phyloP scores from a whole-genome alignment of 805 yeast genomes.

The Gaillardinia entomophila region DNA sequence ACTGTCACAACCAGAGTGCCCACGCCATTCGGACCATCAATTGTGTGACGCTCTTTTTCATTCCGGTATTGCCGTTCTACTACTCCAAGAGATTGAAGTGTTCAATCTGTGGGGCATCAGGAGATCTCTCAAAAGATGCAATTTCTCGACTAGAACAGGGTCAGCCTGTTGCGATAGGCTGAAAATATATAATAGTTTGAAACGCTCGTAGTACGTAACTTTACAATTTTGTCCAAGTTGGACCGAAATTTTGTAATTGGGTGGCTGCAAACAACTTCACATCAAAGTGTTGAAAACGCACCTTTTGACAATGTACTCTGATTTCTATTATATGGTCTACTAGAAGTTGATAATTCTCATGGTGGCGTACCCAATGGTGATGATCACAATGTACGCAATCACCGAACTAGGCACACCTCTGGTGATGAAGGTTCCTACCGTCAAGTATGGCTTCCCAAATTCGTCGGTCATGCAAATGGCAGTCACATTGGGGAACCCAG shows the following conservation, averaged over 20 bases:
- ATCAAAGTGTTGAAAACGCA: no score
- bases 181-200: no score
- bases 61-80: conserved; percentile 50
- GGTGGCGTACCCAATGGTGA: conserved; percentile 72
- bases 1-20: conserved; percentile 54
- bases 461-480: conserved; percentile 94
- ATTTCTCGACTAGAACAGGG: conserved; percentile 7
- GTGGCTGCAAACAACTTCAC: no score
- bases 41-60: conserved; percentile 48
- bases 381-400: conserved; percentile 64
- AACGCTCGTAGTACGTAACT: no score
- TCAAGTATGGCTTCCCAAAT: conserved; percentile 82
- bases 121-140: conserved; percentile 9
- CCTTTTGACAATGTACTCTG: no score
- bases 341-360: conserved; percentile 44
- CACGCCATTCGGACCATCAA: conserved; percentile 47
- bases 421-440: conserved; percentile 79
- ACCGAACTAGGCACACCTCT: conserved; percentile 88
- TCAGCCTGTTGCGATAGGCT: conserved; percentile 10
- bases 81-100: conserved; percentile 49
- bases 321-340: no score
- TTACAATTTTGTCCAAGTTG: no score
- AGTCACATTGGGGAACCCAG: conserved; percentile 96
- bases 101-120: conserved; percentile 42
- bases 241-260: no score